Evolutionary conservation across 768 basidiomycete species (phyloP).

Genomic region (Hemileccinum rubropunctum): DNA sequence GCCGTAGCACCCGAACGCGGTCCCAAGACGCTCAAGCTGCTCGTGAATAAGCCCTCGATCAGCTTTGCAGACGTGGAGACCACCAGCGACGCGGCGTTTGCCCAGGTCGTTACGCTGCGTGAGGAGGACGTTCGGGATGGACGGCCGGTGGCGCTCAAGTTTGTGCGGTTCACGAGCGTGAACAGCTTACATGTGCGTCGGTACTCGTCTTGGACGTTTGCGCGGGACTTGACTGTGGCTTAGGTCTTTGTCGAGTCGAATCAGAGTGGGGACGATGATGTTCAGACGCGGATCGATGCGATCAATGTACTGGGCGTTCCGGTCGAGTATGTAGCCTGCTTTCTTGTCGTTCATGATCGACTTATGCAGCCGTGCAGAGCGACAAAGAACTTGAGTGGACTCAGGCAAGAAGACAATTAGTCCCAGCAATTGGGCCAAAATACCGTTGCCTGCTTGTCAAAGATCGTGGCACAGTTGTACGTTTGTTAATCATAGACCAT

Average conservation of each 20-base stretch:
- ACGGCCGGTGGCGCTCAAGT: slow-evolving; percentile 51
- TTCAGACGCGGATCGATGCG: slow-evolving; percentile 57
- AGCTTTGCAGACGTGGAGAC: slow-evolving; percentile 68
- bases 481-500: slow-evolving; percentile 5
- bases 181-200: slow-evolving; percentile 56
- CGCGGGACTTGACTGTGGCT: not conserved
- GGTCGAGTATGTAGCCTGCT: slow-evolving; percentile 45
- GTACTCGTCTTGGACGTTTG: no score
- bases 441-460: no score
- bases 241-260: slow-evolving; percentile 72
- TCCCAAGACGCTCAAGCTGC: slow-evolving; percentile 60
- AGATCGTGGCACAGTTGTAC: slow-evolving; percentile 1
- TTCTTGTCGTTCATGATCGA: not conserved
- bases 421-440: not conserved
- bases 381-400: slow-evolving; percentile 39
- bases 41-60: slow-evolving; percentile 56
- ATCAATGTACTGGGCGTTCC: slow-evolving; percentile 63
- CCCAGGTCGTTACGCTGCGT: slow-evolving; percentile 55
- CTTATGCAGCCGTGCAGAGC: slow-evolving; percentile 23
- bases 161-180: slow-evolving; percentile 69
- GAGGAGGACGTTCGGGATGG: slow-evolving; percentile 45
- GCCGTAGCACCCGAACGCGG: slow-evolving; percentile 38
- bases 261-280: slow-evolving; percentile 55
- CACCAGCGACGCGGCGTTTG: slow-evolving; percentile 44
- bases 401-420: slow-evolving; percentile 32